A percentile compares a stretch with the other conserved stretches of the same genome.
These are phyloP conservation scores for Gyromitra esculenta DNA, from an alignment of 2,329 filamentous ascomycete species.

Conservation along the genomic window DNA sequence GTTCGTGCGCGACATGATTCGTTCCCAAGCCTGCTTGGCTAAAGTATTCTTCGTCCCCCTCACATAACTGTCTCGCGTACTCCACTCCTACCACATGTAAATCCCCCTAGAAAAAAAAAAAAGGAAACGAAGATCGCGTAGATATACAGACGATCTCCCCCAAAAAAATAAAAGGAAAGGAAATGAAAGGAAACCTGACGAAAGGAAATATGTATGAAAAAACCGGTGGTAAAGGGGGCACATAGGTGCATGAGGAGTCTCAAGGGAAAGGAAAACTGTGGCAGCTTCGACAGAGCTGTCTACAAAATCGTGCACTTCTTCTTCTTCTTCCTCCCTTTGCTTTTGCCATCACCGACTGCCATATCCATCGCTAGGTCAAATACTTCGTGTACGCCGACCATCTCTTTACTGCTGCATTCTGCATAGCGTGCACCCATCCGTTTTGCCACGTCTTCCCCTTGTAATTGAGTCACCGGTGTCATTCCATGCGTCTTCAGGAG, in stretches of 20 bases:
- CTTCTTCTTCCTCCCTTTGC: slow-evolving; percentile 71
- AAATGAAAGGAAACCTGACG: slow-evolving; percentile 57
- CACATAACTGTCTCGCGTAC: slow-evolving; percentile 36
- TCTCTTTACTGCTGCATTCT: slow-evolving; percentile 98
- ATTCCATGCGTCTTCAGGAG: slow-evolving; percentile 98
- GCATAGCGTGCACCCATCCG: slow-evolving; percentile 97
- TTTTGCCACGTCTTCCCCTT: slow-evolving; percentile 84
- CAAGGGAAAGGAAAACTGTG: slow-evolving; percentile 17
- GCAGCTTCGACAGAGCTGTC: slow-evolving; percentile 58
- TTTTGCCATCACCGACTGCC: slow-evolving; percentile 81
- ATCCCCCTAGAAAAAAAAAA: slow-evolving; percentile 26
- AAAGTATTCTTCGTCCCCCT: slow-evolving; percentile 27
- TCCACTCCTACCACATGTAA: slow-evolving; percentile 42
- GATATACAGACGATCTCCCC: slow-evolving; percentile 21
- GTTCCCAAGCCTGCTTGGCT: slow-evolving; percentile 50
- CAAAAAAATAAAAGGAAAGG: slow-evolving; percentile 56
- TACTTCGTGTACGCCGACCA: slow-evolving; percentile 94
- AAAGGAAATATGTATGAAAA: slow-evolving; percentile 56
- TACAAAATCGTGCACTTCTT: slow-evolving; percentile 85
- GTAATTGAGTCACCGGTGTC: slow-evolving; percentile 90
- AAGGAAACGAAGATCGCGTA: slow-evolving; percentile 12
- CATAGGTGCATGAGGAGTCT: slow-evolving; percentile 33
- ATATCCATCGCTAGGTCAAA: slow-evolving; percentile 92
- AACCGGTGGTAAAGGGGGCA: slow-evolving; percentile 58
- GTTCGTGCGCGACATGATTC: slow-evolving; percentile 41